Conservation (phyloP, 495 filamentous ascomycete species). For the Lichenothelia convexa region DNA sequence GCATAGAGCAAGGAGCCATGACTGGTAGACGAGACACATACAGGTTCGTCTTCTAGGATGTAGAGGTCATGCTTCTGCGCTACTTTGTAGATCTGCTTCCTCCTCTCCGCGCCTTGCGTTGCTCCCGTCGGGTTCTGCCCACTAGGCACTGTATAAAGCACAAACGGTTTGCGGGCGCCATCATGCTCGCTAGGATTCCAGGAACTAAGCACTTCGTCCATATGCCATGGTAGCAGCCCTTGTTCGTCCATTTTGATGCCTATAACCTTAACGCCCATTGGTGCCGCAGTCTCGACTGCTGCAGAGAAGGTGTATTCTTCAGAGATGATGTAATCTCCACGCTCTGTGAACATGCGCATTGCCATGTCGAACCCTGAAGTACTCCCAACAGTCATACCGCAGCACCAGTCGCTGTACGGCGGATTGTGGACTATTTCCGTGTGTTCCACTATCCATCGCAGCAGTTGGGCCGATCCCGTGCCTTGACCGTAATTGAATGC, state of each 20-base stretch:
- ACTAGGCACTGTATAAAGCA: slow-evolving; percentile 68
- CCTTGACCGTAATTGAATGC: slow-evolving; percentile 84
- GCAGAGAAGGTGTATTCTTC: slow-evolving; percentile 79
- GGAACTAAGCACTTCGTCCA: slow-evolving; percentile 46
- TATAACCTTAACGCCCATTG: slow-evolving; percentile 54
- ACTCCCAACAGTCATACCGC: slow-evolving; percentile 54
- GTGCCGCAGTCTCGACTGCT: slow-evolving; percentile 61
- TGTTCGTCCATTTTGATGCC: slow-evolving; percentile 63
- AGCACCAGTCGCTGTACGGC: slow-evolving; percentile 72
- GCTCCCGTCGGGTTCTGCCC: slow-evolving; percentile 91
- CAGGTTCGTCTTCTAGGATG: slow-evolving; percentile 94
- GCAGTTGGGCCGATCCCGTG: slow-evolving; percentile 64
- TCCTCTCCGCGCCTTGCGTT: slow-evolving; percentile 47
- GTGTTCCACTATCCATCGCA: slow-evolving; percentile 83
- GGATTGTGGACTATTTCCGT: slow-evolving; percentile 60
- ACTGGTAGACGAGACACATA: slow-evolving; percentile 26
- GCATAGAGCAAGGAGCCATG: no score
- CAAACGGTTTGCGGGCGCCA: slow-evolving; percentile 48
- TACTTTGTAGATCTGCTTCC: slow-evolving; percentile 54
- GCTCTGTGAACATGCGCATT: slow-evolving; percentile 57
- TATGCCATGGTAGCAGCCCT: slow-evolving; percentile 46
- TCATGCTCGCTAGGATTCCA: no score
- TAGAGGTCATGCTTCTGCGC: slow-evolving; percentile 66
- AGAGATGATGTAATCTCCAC: slow-evolving; percentile 53
- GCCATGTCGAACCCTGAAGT: slow-evolving; percentile 62